These are phyloP conservation scores for Malus sieversii DNA, from an alignment of 306 rosid genomes.

Conservation along the genomic window DNA sequence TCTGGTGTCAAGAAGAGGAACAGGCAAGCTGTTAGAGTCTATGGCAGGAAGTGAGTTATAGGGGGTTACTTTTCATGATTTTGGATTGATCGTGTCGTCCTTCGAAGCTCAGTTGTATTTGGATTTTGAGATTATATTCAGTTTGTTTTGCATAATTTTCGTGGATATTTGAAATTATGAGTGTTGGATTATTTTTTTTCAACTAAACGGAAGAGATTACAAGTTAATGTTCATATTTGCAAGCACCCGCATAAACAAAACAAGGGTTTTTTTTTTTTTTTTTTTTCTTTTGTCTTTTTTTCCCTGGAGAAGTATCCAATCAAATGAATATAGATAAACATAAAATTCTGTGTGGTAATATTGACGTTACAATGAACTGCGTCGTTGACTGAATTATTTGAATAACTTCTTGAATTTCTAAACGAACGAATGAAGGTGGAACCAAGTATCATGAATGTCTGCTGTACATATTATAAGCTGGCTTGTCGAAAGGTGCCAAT, in stretches of 20 bases:
- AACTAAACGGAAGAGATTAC: neutral
- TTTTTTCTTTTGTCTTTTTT: too few species aligned
- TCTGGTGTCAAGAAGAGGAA: conserved; percentile 94
- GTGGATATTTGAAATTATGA: neutral
- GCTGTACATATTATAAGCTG: neutral
- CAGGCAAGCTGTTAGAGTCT: conserved; percentile 51
- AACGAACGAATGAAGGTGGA: neutral
- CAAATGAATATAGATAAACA: neutral
- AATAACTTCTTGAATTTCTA: neutral
- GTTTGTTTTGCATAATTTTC: neutral
- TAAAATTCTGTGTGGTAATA: neutral
- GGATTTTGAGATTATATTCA: neutral
- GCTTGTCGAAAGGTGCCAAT: neutral
- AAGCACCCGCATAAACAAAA: neutral
- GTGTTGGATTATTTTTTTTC: neutral
- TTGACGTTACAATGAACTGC: neutral
- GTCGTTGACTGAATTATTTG: neutral
- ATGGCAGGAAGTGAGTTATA: conserved; percentile 24
- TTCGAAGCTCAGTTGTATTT: neutral
- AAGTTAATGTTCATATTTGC: neutral
- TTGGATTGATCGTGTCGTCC: neutral
- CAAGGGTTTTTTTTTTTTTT: neutral
- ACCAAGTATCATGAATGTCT: neutral
- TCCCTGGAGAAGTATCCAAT: neutral
- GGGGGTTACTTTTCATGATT: neutral